Evolutionary conservation across 306 rosid genomes (phyloP).

Genomic region (Cucumis melo): DNA sequence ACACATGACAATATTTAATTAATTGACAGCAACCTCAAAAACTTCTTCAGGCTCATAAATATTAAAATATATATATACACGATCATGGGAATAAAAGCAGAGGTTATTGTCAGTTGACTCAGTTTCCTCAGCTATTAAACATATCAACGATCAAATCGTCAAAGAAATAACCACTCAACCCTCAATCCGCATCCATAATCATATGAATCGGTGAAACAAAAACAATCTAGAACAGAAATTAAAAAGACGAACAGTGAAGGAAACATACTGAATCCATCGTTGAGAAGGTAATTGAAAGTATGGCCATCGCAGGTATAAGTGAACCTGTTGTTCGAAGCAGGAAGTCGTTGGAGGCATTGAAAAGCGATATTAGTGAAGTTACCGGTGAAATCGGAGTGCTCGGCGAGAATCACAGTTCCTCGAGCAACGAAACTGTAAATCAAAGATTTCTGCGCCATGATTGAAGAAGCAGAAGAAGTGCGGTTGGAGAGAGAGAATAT

Average conservation of each 20-base stretch:
- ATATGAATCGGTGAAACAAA: neutral
- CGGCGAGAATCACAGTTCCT: slow-evolving; percentile 12
- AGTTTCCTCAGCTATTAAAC: too few relatives aligned
- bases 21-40: too few relatives aligned
- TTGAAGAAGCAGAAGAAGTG: neutral
- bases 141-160: neutral
- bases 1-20: too few relatives aligned
- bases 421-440: slow-evolving; percentile 10
- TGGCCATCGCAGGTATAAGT: slow-evolving; percentile 8
- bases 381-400: neutral
- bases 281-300: slow-evolving; percentile 8
- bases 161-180: neutral
- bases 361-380: neutral
- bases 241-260: neutral
- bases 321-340: neutral
- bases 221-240: neutral
- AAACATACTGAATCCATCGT: slow-evolving; percentile 8
- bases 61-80: too few relatives aligned
- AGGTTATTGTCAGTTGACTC: too few relatives aligned
- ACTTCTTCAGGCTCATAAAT: too few relatives aligned
- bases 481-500: neutral
- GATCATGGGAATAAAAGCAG: too few relatives aligned
- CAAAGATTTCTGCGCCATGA: neutral
- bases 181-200: neutral
- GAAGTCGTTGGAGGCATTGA: slow-evolving; percentile 7